Base-by-base conservation (phyloP, 2,329 filamentous ascomycete genomes). In the Fusarium multiceps region DNA sequence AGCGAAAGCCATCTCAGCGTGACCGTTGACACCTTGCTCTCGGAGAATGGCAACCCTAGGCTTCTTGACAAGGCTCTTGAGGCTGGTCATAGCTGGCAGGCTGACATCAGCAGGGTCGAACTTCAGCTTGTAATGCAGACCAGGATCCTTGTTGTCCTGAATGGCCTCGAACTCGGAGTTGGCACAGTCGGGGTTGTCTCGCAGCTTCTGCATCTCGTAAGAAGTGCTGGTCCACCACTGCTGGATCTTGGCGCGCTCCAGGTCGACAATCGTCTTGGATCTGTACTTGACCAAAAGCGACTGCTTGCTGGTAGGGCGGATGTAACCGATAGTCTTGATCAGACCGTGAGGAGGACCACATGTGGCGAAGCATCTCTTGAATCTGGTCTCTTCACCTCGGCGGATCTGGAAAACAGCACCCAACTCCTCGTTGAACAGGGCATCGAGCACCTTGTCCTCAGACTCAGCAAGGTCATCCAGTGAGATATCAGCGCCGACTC, bases 1-100 rank as follows among this genome's bases (percentile, higher is more conserved):
- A 50, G 94, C 94, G 77, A 97, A 98, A 2, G 96, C 96, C 93
- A 99, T 97, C 80, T 99, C 96, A n/a, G 93, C 90, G 75, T 98
- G 89, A 43, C 94, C 93, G 82, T 99, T 98, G 72, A 97, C 93
- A 78, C 96, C 96, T 80, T 98, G 94, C 80, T 98, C 96, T 77
- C 96, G 88, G 23, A 99, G 89, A 73, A 99, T 97, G 45, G 96
- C 96, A 25, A 99, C 94, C 73, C 65, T 93, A 90, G 82, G 80
- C 74, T 76, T 84, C 85, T 69, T 86, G 82, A 93, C 87, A 55
- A 85, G 66, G 71, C 79, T 78, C 68, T 82, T 80, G 77, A 80
- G 83, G 75, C 77, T 83, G 72, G 77, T 82, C 80, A 68, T 86
- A 80, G 23, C 61, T 13, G 93, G 92, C 48, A 95, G 81, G 61